Base-by-base conservation (phyloP, 2,329 filamentous ascomycete species). In the Parascedosporium putredinis region DNA sequence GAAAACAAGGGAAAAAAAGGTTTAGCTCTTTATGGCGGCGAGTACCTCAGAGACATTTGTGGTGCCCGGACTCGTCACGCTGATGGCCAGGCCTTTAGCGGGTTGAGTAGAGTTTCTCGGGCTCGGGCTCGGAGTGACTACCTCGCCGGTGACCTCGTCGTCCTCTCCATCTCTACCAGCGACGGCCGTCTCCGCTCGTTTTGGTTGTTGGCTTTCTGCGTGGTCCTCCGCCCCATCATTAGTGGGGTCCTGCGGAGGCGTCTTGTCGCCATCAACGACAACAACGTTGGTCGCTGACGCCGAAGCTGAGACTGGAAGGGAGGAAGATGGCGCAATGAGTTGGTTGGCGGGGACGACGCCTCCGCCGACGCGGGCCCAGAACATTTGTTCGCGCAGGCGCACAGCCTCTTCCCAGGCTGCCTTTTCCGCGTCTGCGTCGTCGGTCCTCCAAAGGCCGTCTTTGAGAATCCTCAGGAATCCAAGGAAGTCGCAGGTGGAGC, bases 331-430 rank as follows among this genome's bases (percentile, higher is more conserved):
- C 4, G 20, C 18, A 10, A 42, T 2, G 7, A 20, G 16, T 5
- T 42, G 38, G 7, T 59, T 58, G 8, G 77, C 72, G 1, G 91
- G 93, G 10, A 97, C 70, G 2, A 98, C 88, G 12, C 93, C 93
- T 24, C 90, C 93, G 23, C 91, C 91, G 48, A 98, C 81, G 50
- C 93, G 79, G 47, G 87, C 81, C 93, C 93, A 98, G 63, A 98
- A 98, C 86, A 98, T 95, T 57, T 91, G 83, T 64, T 98, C 93
- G 47, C 93, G 77, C 45, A 97, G 67, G 25, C 85, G 80, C 9
- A 96, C 86, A 51, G 88, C 88, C 69, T 98, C 93, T 62, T 97
- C 91, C 93, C 93, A 98, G 0, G 89, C 88, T 24, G 81, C 79
- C 60, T 86, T 88, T 66, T 94, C 88, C 29, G 89, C 86, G 46